These are phyloP conservation scores for Calonectria honghensis DNA, from an alignment of 2,329 filamentous ascomycete genomes.

Conservation along the genomic window DNA sequence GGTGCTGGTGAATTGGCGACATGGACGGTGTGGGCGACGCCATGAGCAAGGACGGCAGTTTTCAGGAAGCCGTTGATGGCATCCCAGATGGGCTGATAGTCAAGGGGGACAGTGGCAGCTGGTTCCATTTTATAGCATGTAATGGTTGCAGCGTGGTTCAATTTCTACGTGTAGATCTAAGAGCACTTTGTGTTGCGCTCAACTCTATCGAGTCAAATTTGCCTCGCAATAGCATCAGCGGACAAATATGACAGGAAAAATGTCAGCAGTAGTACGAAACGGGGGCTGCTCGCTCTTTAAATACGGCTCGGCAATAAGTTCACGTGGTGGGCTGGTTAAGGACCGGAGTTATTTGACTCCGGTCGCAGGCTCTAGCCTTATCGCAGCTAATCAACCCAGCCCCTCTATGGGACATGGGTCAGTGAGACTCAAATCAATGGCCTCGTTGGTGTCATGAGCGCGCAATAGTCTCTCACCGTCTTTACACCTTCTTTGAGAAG, in stretches of 20 bases:
- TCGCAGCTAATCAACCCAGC: background rate
- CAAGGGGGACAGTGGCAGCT: slow-evolving; percentile 36
- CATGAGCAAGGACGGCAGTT: slow-evolving; percentile 37
- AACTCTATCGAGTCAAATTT: background rate
- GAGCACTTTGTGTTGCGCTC: background rate
- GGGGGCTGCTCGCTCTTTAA: slow-evolving; percentile 28
- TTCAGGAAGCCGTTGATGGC: slow-evolving; percentile 48
- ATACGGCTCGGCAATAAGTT: slow-evolving; percentile 8
- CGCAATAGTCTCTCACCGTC: background rate
- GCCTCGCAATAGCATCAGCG: background rate
- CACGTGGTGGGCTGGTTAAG: slow-evolving; percentile 25
- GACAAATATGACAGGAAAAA: background rate
- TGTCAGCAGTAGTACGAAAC: background rate
- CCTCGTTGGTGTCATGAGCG: background rate
- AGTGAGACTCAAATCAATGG: background rate
- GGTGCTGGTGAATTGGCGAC: background rate
- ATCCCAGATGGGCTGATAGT: slow-evolving; percentile 31
- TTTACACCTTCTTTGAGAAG: background rate
- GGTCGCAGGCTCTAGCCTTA: background rate
- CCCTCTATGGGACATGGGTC: background rate
- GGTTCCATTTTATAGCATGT: slow-evolving; percentile 60
- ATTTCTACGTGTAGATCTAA: slow-evolving; percentile 30
- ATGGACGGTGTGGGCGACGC: slow-evolving; percentile 39
- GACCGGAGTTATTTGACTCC: slow-evolving; percentile 12
- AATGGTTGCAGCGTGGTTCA: slow-evolving; percentile 49